Percentiles rank a stretch among this genome's conserved stretches.
Evolutionary conservation across 139 green algal genomes (phyloP).

Genomic region (Parachlorella kessleri): DNA sequence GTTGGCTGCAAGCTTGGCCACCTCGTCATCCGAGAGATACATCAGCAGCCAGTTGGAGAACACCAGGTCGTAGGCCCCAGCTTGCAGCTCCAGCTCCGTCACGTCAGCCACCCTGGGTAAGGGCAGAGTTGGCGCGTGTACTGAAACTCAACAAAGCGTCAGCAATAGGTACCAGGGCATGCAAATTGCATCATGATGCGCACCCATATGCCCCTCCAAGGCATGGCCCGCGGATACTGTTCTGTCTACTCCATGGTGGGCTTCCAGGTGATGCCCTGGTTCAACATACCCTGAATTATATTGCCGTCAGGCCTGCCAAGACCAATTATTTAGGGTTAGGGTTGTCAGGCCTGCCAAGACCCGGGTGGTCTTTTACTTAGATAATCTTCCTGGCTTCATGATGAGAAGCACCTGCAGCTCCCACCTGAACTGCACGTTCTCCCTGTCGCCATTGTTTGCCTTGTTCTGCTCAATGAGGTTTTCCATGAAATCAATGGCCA

Average conservation of each 20-base stretch:
- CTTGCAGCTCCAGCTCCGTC: conserved; percentile 58
- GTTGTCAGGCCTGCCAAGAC: too few relatives aligned
- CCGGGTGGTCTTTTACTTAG: neutral
- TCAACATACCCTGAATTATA: too few relatives aligned
- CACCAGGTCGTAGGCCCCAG: conserved; percentile 64
- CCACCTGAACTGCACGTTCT: conserved; percentile 61
- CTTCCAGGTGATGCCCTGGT: too few relatives aligned
- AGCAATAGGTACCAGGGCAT: too few relatives aligned
- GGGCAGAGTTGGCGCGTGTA: too few relatives aligned
- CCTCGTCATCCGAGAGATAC: conserved; percentile 86
- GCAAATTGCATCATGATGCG: too few relatives aligned
- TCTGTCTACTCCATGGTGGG: too few relatives aligned
- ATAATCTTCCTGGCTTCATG: neutral
- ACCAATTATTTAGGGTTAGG: too few relatives aligned
- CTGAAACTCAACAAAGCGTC: too few relatives aligned
- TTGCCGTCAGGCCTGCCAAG: too few relatives aligned
- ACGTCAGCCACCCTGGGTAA: conserved; percentile 56
- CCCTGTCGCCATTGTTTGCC: conserved; percentile 41
- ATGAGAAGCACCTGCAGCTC: neutral
- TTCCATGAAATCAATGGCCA: conserved; percentile 89
- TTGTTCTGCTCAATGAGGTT: conserved; percentile 77
- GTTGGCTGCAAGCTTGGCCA: conserved; percentile 62
- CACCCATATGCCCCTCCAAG: too few relatives aligned
- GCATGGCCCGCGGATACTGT: too few relatives aligned
- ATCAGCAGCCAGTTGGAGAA: conserved; percentile 97